These are phyloP conservation scores for Aquilaria agallochum DNA, from an alignment of 441 rosid genomes.

Conservation along the genomic window DNA sequence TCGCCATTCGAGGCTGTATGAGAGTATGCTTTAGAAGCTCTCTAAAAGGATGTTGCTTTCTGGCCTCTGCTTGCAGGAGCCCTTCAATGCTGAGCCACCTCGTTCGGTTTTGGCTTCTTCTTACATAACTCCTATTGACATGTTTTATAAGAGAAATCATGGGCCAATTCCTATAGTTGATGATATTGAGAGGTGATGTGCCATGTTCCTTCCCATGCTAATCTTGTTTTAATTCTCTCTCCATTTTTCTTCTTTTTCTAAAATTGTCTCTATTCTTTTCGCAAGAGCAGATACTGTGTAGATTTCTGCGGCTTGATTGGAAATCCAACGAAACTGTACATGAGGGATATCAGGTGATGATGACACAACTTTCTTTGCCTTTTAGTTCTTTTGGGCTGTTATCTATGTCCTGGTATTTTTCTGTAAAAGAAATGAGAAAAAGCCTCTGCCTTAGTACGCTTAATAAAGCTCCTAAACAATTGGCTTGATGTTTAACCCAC, in stretches of 20 bases:
- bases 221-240: not conserved
- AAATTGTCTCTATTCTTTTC: constrained; percentile 7
- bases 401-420: too few species aligned
- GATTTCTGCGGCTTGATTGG: constrained; percentile 50
- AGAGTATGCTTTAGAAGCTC: too few species aligned
- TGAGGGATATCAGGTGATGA: constrained; percentile 72
- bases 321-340: constrained; percentile 46
- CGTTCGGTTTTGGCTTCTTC: constrained; percentile 66
- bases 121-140: constrained; percentile 77
- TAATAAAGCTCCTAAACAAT: not conserved
- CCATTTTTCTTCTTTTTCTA: constrained; percentile 6
- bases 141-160: constrained; percentile 95
- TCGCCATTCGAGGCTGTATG: too few species aligned
- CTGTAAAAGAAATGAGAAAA: too few species aligned
- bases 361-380: not conserved
- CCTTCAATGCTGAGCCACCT: constrained; percentile 95
- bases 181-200: constrained; percentile 54
- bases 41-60: not conserved
- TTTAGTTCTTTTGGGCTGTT: too few species aligned
- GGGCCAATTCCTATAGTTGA: constrained; percentile 87
- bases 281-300: constrained; percentile 54
- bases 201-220: not conserved
- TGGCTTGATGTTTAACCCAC: constrained; percentile 14
- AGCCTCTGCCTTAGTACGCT: constrained; percentile 1
- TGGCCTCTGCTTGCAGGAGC: constrained; percentile 48